These are phyloP conservation scores for Bruguiera sexangula DNA, from an alignment of 345 rosid species.

Conservation along the genomic window DNA sequence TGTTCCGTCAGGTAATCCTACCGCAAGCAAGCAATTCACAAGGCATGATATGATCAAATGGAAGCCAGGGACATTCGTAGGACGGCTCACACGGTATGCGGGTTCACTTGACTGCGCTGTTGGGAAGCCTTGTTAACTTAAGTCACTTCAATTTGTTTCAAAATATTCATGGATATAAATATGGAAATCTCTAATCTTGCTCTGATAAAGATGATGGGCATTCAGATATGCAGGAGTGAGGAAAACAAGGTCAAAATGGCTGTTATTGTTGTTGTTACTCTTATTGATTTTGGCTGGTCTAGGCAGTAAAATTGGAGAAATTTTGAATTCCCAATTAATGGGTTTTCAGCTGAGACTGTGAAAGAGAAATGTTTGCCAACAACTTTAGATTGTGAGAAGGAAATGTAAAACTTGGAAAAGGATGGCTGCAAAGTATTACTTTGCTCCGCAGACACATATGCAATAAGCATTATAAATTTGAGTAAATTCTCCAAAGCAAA, in stretches of 20 bases:
- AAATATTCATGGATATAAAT: neutral
- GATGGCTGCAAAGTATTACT: too few species aligned
- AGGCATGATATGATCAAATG: constrained; percentile 20
- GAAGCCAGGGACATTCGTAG: constrained; percentile 30
- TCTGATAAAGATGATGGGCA: neutral
- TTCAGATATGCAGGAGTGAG: too few species aligned
- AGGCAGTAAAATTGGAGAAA: too few species aligned
- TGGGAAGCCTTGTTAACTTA: constrained; percentile 34
- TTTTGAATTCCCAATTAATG: too few species aligned
- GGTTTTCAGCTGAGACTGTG: too few species aligned
- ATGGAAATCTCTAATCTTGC: neutral
- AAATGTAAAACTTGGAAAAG: too few species aligned
- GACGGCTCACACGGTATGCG: constrained; percentile 30
- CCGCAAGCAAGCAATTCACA: constrained; percentile 3
- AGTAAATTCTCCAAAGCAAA: too few species aligned
- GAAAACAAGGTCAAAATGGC: too few species aligned
- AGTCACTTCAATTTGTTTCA: neutral
- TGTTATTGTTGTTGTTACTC: neutral
- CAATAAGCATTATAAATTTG: too few species aligned
- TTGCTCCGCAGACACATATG: too few species aligned
- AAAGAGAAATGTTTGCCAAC: too few species aligned
- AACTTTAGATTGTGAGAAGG: too few species aligned
- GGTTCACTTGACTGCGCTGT: constrained; percentile 26
- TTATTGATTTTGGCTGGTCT: neutral
- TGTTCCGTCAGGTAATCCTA: constrained; percentile 24